Evolutionary conservation across 257 asterid species (phyloP), one percentile per base, ranked within the genome.

Genomic region (Capsicum chinense): DNA sequence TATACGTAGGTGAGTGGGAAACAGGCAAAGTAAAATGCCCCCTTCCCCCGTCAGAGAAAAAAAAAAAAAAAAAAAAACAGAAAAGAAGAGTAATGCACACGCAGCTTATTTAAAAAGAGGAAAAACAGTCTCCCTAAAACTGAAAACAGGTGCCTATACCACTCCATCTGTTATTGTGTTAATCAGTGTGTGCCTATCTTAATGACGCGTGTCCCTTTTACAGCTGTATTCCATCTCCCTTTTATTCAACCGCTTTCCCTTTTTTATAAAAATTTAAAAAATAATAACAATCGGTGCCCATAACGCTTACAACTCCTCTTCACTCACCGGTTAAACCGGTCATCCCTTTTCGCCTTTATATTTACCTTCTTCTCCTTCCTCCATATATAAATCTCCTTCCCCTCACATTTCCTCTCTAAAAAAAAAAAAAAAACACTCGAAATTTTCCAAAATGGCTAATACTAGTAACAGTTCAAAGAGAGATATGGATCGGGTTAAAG

Each of bases 401-500:
- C 79, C 5, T 52, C 74, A 44, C 47, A n/a, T 15, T 64, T 67
- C 17, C 56, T 58, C n/a, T 26, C 39, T 7, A 37, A 19, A 47
- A 37, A 44, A 50, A 79, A 50, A 79, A 26, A 26, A 26, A 26
- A 26, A 26, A 39, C 44, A 39, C 68, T 21, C 14, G 33, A 26
- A 8, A 82, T 39, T 39, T 39, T 4, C 44, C 3, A 64, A 83
- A 79, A 88, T 82, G 87, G 78, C 87, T 3, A 87, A 47, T 83
- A 39, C 60, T 11, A 85, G 76, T 19, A 50, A 59, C 9, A 83
- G 39, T 35, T 44, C 54, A 42, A 91, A 89, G 85, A 87, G 85
- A 84, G 97, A 92, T 85, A 58, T 84, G 87, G 99, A 94, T 92
- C 98, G 98, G 83, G 92, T 93, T 87, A 96, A 93, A 85, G 98